These are phyloP conservation scores for Tubosaeta brunneosetosa DNA, from an alignment of 768 basidiomycete genomes.

Conservation along the genomic window DNA sequence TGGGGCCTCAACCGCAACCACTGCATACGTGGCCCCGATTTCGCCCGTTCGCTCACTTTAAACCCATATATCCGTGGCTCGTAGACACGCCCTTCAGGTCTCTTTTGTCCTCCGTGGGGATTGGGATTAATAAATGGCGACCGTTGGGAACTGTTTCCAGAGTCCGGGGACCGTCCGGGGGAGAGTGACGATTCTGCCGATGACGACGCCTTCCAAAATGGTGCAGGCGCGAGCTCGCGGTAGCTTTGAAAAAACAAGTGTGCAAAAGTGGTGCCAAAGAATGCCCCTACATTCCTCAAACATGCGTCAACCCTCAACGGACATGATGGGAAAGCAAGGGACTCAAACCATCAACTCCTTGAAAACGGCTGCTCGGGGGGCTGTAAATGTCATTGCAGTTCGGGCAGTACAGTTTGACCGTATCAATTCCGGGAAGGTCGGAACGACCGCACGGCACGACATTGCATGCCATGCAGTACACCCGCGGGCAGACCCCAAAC, in stretches of 20 bases:
- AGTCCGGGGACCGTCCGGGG: constrained; percentile 50
- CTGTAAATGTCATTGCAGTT: constrained; percentile 97
- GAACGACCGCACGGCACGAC: constrained; percentile 95
- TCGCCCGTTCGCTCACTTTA: constrained; percentile 92
- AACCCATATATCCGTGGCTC: constrained; percentile 94
- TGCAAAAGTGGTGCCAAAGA: constrained; percentile 98
- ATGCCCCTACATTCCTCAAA: constrained; percentile 65
- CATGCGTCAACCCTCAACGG: constrained; percentile 10
- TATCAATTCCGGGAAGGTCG: constrained; percentile 93
- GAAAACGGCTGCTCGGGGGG: constrained; percentile 92
- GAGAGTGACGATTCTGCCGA: constrained; percentile 50
- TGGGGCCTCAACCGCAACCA: constrained; percentile 91
- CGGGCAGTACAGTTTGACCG: constrained; percentile 96
- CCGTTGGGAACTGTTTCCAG: constrained; percentile 44
- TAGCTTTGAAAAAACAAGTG: constrained; percentile 98
- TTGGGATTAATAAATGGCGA: constrained; percentile 82
- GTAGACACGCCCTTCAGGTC: constrained; percentile 82
- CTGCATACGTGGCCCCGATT: constrained; percentile 93
- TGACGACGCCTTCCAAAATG: constrained; percentile 78
- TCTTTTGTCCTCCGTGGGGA: constrained; percentile 84
- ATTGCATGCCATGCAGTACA: constrained; percentile 84
- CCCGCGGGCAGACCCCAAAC: constrained; percentile 93
- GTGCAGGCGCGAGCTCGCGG: constrained; percentile 89
- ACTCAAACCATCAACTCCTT: constrained; percentile 83
- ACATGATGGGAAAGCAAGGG: constrained; percentile 5